Conservation (phyloP, 352 stramenopile species). For the Plasmopara muralis region DNA sequence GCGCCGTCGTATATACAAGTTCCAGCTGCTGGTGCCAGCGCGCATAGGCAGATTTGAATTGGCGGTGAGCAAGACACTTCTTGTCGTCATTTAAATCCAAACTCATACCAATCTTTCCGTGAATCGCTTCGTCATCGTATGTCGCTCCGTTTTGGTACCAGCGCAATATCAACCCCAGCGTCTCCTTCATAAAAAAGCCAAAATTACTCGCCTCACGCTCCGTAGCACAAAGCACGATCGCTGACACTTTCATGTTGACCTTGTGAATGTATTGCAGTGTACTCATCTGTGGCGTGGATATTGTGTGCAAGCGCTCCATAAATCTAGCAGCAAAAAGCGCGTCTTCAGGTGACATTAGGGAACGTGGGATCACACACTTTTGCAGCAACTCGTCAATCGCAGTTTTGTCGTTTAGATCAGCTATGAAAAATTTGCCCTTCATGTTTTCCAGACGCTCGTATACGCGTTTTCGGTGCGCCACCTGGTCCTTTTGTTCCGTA, state of each 20-base stretch:
- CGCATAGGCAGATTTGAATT: conserved; percentile 72
- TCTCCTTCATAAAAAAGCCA: conserved; percentile 83
- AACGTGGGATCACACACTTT: conserved; percentile 69
- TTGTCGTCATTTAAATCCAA: conserved; percentile 58
- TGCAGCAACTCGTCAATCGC: conserved; percentile 69
- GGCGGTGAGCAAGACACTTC: conserved; percentile 49
- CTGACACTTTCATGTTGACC: conserved; percentile 67
- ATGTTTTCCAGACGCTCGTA: conserved; percentile 68
- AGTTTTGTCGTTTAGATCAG: conserved; percentile 35
- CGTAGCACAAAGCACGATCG: conserved; percentile 73
- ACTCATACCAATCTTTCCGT: conserved; percentile 68
- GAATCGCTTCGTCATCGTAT: conserved; percentile 76
- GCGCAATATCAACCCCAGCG: conserved; percentile 49
- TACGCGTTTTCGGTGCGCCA: conserved; percentile 78
- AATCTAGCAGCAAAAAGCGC: conserved; percentile 82
- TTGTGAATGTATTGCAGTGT: conserved; percentile 81
- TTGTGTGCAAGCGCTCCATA: conserved; percentile 69
- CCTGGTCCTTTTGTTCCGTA: conserved; percentile 83
- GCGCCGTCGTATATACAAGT: conserved; percentile 50
- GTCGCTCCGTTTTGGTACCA: conserved; percentile 75
- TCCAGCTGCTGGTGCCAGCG: conserved; percentile 72
- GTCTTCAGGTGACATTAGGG: conserved; percentile 76
- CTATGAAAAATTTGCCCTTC: conserved; percentile 63
- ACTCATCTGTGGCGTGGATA: conserved; percentile 67
- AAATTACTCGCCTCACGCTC: conserved; percentile 83